Evolutionary conservation across 2,329 filamentous ascomycete genomes (phyloP).

Genomic region (Diaporthe sp.): DNA sequence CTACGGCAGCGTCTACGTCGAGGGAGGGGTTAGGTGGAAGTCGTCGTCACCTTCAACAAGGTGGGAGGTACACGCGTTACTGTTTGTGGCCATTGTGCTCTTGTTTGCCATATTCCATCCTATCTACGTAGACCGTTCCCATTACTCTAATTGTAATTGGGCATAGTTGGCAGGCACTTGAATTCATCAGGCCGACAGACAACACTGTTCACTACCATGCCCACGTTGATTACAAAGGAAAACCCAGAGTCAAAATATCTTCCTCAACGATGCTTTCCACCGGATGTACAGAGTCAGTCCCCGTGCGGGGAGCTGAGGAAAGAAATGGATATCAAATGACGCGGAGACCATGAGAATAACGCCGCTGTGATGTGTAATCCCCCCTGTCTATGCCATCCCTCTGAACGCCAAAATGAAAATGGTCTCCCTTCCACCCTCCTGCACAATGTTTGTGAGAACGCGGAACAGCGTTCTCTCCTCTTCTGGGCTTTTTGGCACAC

Average conservation of each 20-base stretch:
- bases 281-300: constrained; percentile 33
- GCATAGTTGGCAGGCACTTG: not conserved
- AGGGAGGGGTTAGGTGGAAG: no score
- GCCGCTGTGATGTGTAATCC: constrained; percentile 40
- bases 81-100: not conserved
- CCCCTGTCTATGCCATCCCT: constrained; percentile 41
- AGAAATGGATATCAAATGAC: constrained; percentile 41
- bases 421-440: constrained; percentile 1
- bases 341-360: constrained; percentile 33
- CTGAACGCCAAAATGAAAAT: constrained; percentile 24
- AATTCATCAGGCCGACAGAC: not conserved
- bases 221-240: constrained; percentile 33
- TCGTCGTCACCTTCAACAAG: not conserved
- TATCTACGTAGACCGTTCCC: not conserved
- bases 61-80: not conserved
- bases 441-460: constrained; percentile 16
- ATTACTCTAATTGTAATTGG: not conserved
- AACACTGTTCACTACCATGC: constrained; percentile 2
- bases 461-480: not conserved
- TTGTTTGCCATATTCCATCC: not conserved
- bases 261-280: constrained; percentile 31
- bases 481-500: not conserved
- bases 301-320: constrained; percentile 32
- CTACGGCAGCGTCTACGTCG: not conserved
- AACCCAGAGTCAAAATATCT: constrained; percentile 5